Evolutionary conservation across 352 stramenopile species (phyloP), one percentile per base, ranked within the genome.

Genomic region (Peronospora belbahrii): DNA sequence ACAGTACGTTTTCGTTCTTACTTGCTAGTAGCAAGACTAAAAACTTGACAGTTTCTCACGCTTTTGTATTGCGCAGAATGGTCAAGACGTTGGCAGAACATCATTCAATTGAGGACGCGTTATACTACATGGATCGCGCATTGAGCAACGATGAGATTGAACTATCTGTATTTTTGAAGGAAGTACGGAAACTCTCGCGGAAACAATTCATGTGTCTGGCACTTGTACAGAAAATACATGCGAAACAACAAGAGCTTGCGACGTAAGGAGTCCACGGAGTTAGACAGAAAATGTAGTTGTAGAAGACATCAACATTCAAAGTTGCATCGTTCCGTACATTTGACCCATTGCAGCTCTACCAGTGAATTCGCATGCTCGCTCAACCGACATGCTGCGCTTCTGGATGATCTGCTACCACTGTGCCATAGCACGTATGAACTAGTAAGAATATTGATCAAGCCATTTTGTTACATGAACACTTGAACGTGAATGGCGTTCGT

Each of bases 191-290:
- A 57, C 64, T 96, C 36, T 58, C 85, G 22, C 71, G 85, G 22
- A 90, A 94, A 65, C 87, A 96, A 65, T 96, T 95, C 53, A 86
- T 94, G 75, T 83, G 75, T 42, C 64, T 87, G 42, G 86, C 86
- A 36, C 75, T 94, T 13, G 74, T 90, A 42, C 81, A 92, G 56
- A 94, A 94, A 68, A 83, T 96, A 60, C 67, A 83, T 34, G 64
- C 74, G 43, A 74, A 67, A 42, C 83, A 94, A 59, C 82, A 88
- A 54, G 65, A 83, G 47, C 46, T 83, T 2, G 59, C 68, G 35
- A 35, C 60, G 13, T 74, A 72, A 76, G 56, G 48, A 59, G 39
- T 59, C 37, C 28, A 42, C 56, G 20, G 50, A 62, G 34, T 48
- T 62, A 63, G 51, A 56, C 42, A 18, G 19, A 14, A 58, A 48